phyloP scores from a whole-genome alignment of 2,329 filamentous ascomycete genomes.

The Akanthomyces lecanii region DNA sequence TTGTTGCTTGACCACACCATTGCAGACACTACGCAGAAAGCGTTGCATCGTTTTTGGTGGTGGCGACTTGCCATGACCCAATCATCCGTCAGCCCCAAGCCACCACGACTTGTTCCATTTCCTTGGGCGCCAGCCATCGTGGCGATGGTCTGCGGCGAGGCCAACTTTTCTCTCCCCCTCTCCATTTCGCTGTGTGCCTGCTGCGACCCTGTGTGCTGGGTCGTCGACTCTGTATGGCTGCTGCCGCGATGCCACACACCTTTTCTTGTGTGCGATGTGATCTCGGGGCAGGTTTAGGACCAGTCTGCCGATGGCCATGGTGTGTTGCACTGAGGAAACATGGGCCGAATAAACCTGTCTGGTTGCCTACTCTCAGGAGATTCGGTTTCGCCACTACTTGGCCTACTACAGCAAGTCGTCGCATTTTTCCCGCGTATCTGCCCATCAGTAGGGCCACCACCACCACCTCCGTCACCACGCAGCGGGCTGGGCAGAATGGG shows the following conservation, averaged over 20 bases:
- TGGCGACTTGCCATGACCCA: neutral
- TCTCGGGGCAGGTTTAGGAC: neutral
- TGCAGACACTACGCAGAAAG: too few species aligned
- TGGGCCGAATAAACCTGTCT: neutral
- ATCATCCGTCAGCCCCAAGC: slow-evolving; percentile 13
- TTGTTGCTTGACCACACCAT: too few species aligned
- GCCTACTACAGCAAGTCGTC: neutral
- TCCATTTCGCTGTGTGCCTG: too few species aligned
- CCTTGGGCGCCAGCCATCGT: neutral
- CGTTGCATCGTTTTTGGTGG: neutral
- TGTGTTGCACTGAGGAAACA: neutral
- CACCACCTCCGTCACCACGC: neutral
- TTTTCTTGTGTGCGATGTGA: neutral
- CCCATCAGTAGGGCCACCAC: too few species aligned
- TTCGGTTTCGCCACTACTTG: neutral
- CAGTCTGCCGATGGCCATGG: neutral
- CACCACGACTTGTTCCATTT: neutral
- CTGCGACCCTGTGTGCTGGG: neutral
- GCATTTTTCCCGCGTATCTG: too few species aligned
- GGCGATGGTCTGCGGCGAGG: neutral
- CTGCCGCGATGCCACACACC: neutral
- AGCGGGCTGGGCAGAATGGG: neutral
- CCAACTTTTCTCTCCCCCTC: neutral
- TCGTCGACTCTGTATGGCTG: neutral
- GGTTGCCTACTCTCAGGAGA: neutral